Conservation (phyloP, 345 rosid species). For the Eucalyptus marginata region DNA sequence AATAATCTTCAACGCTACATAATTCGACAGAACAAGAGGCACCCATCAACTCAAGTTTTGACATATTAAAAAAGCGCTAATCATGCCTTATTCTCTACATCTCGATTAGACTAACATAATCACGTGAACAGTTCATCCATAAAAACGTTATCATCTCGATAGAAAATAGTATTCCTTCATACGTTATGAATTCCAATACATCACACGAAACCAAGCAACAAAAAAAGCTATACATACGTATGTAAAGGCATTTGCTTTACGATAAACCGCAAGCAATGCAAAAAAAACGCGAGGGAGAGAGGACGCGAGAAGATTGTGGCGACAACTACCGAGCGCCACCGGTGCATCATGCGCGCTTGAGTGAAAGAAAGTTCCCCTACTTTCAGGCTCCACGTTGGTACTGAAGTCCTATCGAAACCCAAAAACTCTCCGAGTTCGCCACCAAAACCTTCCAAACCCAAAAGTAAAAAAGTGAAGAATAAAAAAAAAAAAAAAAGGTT, state of each 20-base stretch:
- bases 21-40: neutral
- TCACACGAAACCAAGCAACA: neutral
- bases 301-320: neutral
- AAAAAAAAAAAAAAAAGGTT: accelerated
- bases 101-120: accelerated
- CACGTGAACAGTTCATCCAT: neutral
- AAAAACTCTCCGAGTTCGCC: neutral
- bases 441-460: neutral
- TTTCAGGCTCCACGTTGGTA: neutral
- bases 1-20: accelerated
- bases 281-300: neutral
- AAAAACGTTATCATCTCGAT: neutral
- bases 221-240: too few species aligned
- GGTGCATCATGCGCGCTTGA: neutral
- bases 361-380: neutral
- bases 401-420: neutral
- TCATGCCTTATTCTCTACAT: neutral
- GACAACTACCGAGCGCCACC: neutral
- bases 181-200: neutral
- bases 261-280: neutral
- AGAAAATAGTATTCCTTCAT: neutral
- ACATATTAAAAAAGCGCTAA: neutral
- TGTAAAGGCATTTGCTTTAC: accelerated
- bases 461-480: neutral
- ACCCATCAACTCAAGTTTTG: neutral